These are phyloP conservation scores for Aspergillus viridinutans DNA, from an alignment of 2,329 filamentous ascomycete genomes.

Conservation along the genomic window DNA sequence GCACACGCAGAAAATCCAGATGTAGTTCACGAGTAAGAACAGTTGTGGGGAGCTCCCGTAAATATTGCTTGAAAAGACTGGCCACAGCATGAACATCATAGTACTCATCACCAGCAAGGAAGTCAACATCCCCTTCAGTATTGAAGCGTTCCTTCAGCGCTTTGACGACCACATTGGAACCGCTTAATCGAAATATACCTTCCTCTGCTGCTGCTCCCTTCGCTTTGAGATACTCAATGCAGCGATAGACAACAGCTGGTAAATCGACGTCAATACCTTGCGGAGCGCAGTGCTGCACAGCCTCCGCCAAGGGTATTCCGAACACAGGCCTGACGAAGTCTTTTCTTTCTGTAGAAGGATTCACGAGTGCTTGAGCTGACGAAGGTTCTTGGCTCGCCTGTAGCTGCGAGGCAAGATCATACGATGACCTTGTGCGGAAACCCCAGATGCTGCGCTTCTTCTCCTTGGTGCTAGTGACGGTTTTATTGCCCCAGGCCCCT, in stretches of 20 bases:
- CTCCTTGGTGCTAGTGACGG: constrained; percentile 64
- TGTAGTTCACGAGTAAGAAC: constrained; percentile 90
- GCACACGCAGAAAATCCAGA: constrained; percentile 78
- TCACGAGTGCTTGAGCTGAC: constrained; percentile 50
- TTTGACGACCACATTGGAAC: constrained; percentile 94
- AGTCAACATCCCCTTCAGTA: constrained; percentile 81
- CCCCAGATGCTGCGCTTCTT: constrained; percentile 70
- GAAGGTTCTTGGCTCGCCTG: constrained; percentile 29
- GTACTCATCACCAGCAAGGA: constrained; percentile 72
- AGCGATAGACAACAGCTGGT: constrained; percentile 90
- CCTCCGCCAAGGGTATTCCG: constrained; percentile 78
- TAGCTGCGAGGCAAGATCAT: constrained; percentile 49
- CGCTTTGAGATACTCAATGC: constrained; percentile 83
- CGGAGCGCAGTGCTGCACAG: constrained; percentile 75
- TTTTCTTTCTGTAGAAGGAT: constrained; percentile 43
- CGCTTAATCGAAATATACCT: constrained; percentile 93
- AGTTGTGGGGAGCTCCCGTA: constrained; percentile 85
- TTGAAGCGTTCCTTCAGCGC: constrained; percentile 90
- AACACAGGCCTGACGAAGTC: constrained; percentile 70
- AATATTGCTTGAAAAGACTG: constrained; percentile 86
- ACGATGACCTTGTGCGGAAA: constrained; percentile 66
- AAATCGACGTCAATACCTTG: constrained; percentile 67
- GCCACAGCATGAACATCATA: constrained; percentile 96
- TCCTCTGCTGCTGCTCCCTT: constrained; percentile 82
- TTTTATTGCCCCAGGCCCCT: constrained; percentile 79